Evolutionary conservation across 768 basidiomycete species (phyloP), one percentile per base, ranked within the genome.

Genomic region (Suillus clintonianus): DNA sequence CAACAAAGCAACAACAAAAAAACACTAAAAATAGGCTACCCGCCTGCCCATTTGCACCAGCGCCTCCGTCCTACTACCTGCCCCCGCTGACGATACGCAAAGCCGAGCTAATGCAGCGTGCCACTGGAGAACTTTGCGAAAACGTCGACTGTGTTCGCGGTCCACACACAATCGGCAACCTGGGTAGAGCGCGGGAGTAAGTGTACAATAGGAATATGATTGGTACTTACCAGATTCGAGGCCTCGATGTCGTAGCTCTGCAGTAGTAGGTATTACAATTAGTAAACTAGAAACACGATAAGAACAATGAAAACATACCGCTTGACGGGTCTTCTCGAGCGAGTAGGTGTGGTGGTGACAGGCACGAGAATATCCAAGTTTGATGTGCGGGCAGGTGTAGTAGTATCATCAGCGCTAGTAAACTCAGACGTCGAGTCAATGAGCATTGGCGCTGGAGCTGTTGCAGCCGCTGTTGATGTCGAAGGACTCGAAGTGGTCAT

Each of bases 31-130:
- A 19, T 30, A 15, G 5, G 27, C 9, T 2, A 19, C 50, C 22
- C 54, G 27, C 37, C n/a, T 51, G 27, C 17, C n/a, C 37, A 19
- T 43, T 27, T 37, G 10, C 56, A 80, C 78, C 7, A 63, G 78
- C n/a, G n/a, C n/a, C n/a, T 79, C 79, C 0, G 15, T 24, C 24
- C 4, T 24, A 14, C 47, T 8, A 27, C 24, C 27, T 15, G 14
- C 48, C 48, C 27, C n/a, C n/a, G 24, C 15, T 27, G 24, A 27
- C 9, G 17, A 30, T 17, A 30, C 9, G 4, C 9, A 5, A 9
- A 30, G 2, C 48, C 48, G 9, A 15, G 9, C 9, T 51, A 51
- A 51, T 27, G 48, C 8, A 27, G 8, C 3, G 48, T 27, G 3
- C 9, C 9, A 19, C 9, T 7, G 17, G 27, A 17, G 17, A 48